phyloP scores from a whole-genome alignment of 73 alveolate genomes.

The Paramecium biaurelia region DNA sequence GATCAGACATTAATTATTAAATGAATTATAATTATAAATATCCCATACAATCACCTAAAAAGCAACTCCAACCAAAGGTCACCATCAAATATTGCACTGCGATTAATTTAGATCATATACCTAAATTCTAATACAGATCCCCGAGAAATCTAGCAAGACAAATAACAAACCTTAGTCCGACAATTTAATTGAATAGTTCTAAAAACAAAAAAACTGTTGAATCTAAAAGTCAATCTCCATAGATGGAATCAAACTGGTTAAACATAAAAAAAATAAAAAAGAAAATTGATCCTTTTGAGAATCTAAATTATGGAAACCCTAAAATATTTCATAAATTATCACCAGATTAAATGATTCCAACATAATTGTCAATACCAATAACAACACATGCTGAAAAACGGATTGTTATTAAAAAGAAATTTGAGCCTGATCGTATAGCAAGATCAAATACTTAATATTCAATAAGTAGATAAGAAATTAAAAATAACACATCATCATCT shows the following conservation, averaged over 20 bases:
- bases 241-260: neutral
- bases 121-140: neutral
- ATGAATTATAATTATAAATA: constrained; percentile 18
- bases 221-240: neutral
- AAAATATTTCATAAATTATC: neutral
- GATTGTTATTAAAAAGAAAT: neutral
- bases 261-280: neutral
- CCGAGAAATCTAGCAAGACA: neutral
- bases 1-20: constrained; percentile 43
- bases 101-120: neutral
- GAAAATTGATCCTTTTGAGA: neutral
- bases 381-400: neutral
- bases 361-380: neutral
- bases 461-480: neutral
- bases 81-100: neutral
- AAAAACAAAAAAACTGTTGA: neutral
- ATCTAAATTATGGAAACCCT: neutral
- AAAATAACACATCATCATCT: neutral
- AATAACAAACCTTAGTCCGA: neutral
- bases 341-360: neutral
- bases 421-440: neutral
- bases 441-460: constrained; percentile 10
- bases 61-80: neutral
- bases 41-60: neutral
- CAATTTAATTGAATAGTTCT: neutral